phyloP scores from a whole-genome alignment of 371 early-diverging fungal genomes.

The Mortierella sp. region DNA sequence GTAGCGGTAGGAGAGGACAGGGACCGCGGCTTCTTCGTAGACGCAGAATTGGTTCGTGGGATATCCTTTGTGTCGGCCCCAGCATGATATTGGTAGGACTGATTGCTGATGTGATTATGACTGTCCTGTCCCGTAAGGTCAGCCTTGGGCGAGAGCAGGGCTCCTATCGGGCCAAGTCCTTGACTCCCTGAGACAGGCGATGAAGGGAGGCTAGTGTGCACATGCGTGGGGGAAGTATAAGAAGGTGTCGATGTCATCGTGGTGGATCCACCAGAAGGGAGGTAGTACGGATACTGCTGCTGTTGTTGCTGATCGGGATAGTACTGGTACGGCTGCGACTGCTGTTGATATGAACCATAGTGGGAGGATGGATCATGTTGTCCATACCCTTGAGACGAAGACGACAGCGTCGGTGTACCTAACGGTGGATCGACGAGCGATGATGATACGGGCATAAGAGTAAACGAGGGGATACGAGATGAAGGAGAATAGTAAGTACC shows the following conservation, averaged over 20 bases:
- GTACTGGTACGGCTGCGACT: constrained; percentile 17
- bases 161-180: constrained; percentile 39
- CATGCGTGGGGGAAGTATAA: constrained; percentile 36
- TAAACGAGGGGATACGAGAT: background rate
- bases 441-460: background rate
- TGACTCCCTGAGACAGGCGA: constrained; percentile 38
- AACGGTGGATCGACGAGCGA: background rate
- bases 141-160: constrained; percentile 41
- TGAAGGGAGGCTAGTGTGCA: constrained; percentile 34
- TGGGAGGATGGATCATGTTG: constrained; percentile 44
- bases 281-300: constrained; percentile 27
- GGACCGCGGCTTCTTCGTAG: constrained; percentile 31
- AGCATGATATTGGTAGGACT: constrained; percentile 14
- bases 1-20: constrained; percentile 11
- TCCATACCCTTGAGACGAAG: constrained; percentile 28
- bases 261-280: constrained; percentile 25
- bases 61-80: constrained; percentile 9
- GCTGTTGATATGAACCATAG: constrained; percentile 31
- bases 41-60: constrained; percentile 14
- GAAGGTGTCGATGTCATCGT: constrained; percentile 49
- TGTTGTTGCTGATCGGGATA: constrained; percentile 36
- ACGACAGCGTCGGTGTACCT: constrained; percentile 23
- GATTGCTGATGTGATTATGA: constrained; percentile 17
- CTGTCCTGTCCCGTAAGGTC: constrained; percentile 28
- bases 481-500: background rate